phyloP scores from a whole-genome alignment of 768 basidiomycete genomes.

The Gloeostereum incarnatum region DNA sequence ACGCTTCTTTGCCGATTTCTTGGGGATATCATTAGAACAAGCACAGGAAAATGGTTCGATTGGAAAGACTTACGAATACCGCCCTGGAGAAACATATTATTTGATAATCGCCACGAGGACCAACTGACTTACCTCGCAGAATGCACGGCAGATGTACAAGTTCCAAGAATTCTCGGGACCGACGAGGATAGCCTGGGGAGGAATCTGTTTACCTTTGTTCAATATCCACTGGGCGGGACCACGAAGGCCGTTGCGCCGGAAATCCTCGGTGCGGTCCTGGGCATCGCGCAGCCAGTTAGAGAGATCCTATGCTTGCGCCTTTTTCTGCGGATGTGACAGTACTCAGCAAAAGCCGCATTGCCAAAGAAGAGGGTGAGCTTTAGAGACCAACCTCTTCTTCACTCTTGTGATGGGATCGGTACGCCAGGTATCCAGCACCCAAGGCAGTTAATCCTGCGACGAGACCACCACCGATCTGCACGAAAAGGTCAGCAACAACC shows the following conservation, averaged over 20 bases:
- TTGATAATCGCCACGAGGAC: conserved; percentile 1
- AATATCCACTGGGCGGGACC: conserved; percentile 56
- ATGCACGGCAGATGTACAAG: conserved; percentile 53
- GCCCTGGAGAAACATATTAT: conserved; percentile 24
- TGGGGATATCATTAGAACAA: conserved; percentile 3
- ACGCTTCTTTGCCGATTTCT: conserved; percentile 57
- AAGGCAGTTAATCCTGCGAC: conserved; percentile 41
- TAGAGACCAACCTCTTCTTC: conserved; percentile 41
- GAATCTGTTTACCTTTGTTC: conserved; percentile 49
- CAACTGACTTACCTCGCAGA: conserved; percentile 36
- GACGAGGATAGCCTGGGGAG: conserved; percentile 44
- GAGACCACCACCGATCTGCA: conserved; percentile 57
- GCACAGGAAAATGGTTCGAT: conserved; percentile 5
- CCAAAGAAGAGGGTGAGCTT: background rate
- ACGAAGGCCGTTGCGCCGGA: conserved; percentile 28
- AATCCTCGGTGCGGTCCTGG: conserved; percentile 39
- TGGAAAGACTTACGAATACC: conserved; percentile 34
- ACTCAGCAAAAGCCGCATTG: background rate
- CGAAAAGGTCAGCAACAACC: conserved; percentile 4
- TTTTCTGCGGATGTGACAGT: no score
- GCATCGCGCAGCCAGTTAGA: conserved; percentile 52
- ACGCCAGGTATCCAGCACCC: conserved; percentile 41
- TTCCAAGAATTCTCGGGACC: conserved; percentile 42
- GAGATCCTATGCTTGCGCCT: conserved; percentile 38
- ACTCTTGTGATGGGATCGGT: conserved; percentile 45